phyloP scores from a whole-genome alignment of 148 eudicot species.

The Pharnaceum exiguum region DNA sequence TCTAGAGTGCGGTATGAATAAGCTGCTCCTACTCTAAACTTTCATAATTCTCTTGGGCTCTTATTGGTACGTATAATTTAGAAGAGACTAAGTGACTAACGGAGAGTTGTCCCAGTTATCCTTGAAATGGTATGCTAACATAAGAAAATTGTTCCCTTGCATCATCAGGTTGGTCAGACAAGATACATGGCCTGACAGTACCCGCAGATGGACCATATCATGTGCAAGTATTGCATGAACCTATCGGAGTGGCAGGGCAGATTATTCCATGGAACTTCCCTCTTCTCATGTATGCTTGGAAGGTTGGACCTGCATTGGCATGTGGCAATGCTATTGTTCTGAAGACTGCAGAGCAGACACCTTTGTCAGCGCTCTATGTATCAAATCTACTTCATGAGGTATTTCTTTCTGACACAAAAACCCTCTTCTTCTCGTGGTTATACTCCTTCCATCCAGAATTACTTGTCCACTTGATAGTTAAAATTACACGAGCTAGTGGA shows the following conservation, averaged over 20 bases:
- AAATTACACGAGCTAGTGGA: too few species aligned
- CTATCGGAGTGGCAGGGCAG: slow-evolving; percentile 61
- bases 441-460: too few species aligned
- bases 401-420: not conserved
- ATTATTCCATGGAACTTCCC: slow-evolving; percentile 74
- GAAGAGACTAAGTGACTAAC: too few species aligned
- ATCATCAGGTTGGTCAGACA: slow-evolving; percentile 59
- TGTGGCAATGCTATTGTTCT: slow-evolving; percentile 53
- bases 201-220: slow-evolving; percentile 55
- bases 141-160: not conserved
- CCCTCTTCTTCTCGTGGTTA: not conserved
- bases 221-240: slow-evolving; percentile 50
- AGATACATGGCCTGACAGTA: slow-evolving; percentile 64
- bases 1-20: too few species aligned
- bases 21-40: too few species aligned
- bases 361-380: slow-evolving; percentile 51
- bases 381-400: slow-evolving; percentile 59
- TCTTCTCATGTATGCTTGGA: slow-evolving; percentile 65
- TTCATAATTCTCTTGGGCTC: too few species aligned
- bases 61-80: too few species aligned
- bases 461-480: too few species aligned
- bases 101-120: too few species aligned
- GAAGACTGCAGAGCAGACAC: slow-evolving; percentile 63
- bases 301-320: slow-evolving; percentile 64
- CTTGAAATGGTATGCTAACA: too few species aligned